Evolutionary conservation across 2,329 filamentous ascomycete genomes (phyloP).

Genomic region (Neoascochyta sp.): DNA sequence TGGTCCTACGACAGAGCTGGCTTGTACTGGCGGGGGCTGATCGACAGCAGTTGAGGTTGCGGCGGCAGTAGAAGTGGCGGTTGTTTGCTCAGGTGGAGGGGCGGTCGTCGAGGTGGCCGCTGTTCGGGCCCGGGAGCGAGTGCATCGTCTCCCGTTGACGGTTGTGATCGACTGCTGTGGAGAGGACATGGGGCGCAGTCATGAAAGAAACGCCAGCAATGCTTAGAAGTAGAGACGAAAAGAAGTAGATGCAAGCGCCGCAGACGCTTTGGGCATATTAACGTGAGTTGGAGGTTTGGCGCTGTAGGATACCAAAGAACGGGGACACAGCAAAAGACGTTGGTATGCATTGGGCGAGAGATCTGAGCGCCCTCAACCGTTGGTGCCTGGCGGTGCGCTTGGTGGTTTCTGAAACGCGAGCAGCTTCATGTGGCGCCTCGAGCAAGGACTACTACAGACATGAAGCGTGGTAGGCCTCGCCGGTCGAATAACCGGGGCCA

Average conservation of each 20-base stretch:
- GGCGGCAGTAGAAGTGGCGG: constrained; percentile 17
- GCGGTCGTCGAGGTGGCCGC: constrained; percentile 21
- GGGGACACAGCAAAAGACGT: constrained; percentile 22
- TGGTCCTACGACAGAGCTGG: constrained; percentile 14
- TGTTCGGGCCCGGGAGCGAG: constrained; percentile 36
- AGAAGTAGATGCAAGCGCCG: constrained; percentile 29
- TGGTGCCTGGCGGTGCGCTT: constrained; percentile 34
- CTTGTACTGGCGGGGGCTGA: constrained; percentile 19
- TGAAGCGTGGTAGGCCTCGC: constrained; percentile 38
- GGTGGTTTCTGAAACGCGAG: constrained; percentile 33
- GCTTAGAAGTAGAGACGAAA: constrained; percentile 28
- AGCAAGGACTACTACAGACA: constrained; percentile 35
- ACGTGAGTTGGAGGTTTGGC: constrained; percentile 25
- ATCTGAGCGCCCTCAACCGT: constrained; percentile 32
- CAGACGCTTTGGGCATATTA: constrained; percentile 38
- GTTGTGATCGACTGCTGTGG: constrained; percentile 37
- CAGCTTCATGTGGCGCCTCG: constrained; percentile 36
- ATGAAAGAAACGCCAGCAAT: constrained; percentile 30
- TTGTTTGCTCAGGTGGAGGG: constrained; percentile 12
- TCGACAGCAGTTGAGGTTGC: constrained; percentile 19
- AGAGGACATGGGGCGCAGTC: constrained; percentile 37
- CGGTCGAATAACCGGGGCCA: constrained; percentile 17
- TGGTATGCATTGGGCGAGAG: constrained; percentile 23
- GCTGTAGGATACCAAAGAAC: constrained; percentile 20
- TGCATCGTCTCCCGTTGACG: constrained; percentile 39